Percentiles rank a stretch among this genome's conserved stretches.
Evolutionary conservation across 2,329 filamentous ascomycete genomes (phyloP).

Genomic region (Fusarium staphyleae): DNA sequence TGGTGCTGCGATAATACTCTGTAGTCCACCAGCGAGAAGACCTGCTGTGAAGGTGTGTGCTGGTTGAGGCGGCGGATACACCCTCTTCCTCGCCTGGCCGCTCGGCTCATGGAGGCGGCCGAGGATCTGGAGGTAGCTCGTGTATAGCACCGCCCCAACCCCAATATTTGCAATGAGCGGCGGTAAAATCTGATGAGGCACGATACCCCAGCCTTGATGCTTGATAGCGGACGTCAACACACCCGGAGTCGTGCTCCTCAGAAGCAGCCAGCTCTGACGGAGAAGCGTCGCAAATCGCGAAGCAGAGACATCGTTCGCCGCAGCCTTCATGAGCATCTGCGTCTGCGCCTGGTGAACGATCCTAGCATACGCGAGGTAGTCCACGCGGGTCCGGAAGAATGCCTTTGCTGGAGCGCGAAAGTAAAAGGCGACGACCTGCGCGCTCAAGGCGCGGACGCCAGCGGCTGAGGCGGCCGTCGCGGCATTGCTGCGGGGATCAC

Average conservation of each 20-base stretch:
- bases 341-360: conserved; percentile 58
- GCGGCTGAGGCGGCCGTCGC: conserved; percentile 82
- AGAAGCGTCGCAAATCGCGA: conserved; percentile 46
- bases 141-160: conserved; percentile 78
- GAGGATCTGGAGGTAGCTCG: conserved; percentile 75
- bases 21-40: conserved; percentile 71
- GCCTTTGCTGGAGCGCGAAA: conserved; percentile 91
- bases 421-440: conserved; percentile 87
- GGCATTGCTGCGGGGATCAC: conserved; percentile 60
- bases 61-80: conserved; percentile 73
- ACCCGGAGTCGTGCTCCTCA: conserved; percentile 72
- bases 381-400: conserved; percentile 89
- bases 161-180: conserved; percentile 77
- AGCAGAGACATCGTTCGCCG: conserved; percentile 45
- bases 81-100: conserved; percentile 60
- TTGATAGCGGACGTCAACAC: conserved; percentile 71
- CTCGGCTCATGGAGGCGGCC: conserved; percentile 71
- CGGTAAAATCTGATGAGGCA: conserved; percentile 79
- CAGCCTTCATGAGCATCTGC: conserved; percentile 47
- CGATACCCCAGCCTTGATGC: conserved; percentile 75
- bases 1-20: conserved; percentile 76
- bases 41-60: conserved; percentile 73
- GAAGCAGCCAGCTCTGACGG: conserved; percentile 55
- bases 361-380: conserved; percentile 73
- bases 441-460: conserved; percentile 81